These are phyloP conservation scores for Vickermania spadyakhi DNA, from an alignment of 208 protist species.

Conservation along the genomic window DNA sequence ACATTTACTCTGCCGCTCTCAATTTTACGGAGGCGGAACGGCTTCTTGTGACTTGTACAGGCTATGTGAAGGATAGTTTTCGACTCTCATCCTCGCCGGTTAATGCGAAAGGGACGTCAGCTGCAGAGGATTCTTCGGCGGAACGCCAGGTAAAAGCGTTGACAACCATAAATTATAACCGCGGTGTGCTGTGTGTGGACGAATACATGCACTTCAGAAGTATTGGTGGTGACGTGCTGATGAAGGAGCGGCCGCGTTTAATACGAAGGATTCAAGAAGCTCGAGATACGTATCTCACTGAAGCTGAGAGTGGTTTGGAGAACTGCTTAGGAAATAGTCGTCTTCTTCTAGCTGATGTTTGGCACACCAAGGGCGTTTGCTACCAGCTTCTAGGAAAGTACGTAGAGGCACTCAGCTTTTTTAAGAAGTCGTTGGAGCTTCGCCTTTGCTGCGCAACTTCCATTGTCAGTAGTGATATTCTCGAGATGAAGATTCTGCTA, in stretches of 20 bases:
- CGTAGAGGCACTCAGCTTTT: conserved; percentile 15
- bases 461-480: conserved; percentile 8
- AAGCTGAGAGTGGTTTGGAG: conserved; percentile 9
- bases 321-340: conserved; percentile 25
- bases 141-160: conserved; percentile 10
- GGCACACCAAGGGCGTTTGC: conserved; percentile 57
- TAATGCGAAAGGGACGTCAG: too few relatives aligned
- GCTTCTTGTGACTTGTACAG: conserved; percentile 33
- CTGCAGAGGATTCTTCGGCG: background rate
- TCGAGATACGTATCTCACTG: conserved; percentile 15
- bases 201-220: conserved; percentile 7
- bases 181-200: conserved; percentile 38
- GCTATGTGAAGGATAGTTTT: conserved; percentile 45
- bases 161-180: conserved; percentile 31
- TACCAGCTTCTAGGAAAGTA: conserved; percentile 18
- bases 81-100: background rate
- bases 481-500: conserved; percentile 46
- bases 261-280: background rate
- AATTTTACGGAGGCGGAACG: conserved; percentile 46
- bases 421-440: conserved; percentile 9
- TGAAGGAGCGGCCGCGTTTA: background rate
- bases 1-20: conserved; percentile 26
- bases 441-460: background rate
- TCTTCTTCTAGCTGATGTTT: conserved; percentile 39
- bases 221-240: conserved; percentile 1